Conservation (phyloP, 2,329 filamentous ascomycete species). For the Botrytis tulipae region DNA sequence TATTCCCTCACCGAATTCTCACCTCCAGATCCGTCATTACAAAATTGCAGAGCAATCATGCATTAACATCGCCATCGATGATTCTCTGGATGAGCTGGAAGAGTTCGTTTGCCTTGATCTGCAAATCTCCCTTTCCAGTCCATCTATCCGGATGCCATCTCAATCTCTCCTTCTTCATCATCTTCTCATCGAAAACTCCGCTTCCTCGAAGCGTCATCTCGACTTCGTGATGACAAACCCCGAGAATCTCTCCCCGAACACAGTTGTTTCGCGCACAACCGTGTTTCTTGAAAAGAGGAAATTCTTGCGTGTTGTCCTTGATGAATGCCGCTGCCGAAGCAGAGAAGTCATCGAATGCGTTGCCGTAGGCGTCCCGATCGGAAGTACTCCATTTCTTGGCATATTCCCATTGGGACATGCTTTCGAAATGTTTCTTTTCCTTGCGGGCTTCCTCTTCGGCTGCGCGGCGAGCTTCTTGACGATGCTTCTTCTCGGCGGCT, state of each 20-base stretch:
- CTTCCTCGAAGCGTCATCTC: conserved; percentile 1
- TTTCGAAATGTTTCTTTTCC: not conserved
- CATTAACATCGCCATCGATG: conserved; percentile 5
- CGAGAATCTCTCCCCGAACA: not conserved
- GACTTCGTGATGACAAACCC: conserved; percentile 14
- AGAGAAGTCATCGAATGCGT: not conserved
- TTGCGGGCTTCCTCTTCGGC: no score
- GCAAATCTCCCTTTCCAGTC: not conserved
- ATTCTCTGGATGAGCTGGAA: conserved; percentile 21
- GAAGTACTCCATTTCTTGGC: not conserved
- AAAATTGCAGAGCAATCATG: not conserved
- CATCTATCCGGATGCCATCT: conserved; percentile 23
- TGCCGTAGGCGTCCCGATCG: not conserved
- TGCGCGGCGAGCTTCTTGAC: not conserved
- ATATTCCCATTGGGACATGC: not conserved
- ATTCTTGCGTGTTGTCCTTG: not conserved
- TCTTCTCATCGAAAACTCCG: not conserved
- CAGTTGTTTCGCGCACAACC: not conserved
- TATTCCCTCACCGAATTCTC: not conserved
- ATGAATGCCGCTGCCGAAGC: not conserved
- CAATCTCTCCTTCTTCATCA: conserved; percentile 17
- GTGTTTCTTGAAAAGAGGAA: not conserved
- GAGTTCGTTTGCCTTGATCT: conserved; percentile 5
- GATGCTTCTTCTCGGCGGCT: not conserved
- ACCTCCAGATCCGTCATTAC: not conserved